A percentile compares a stretch with the other conserved stretches of the same genome.
Evolutionary conservation across 192 early-diverging fungal species (phyloP).

Genomic region (Coemansia sp.): DNA sequence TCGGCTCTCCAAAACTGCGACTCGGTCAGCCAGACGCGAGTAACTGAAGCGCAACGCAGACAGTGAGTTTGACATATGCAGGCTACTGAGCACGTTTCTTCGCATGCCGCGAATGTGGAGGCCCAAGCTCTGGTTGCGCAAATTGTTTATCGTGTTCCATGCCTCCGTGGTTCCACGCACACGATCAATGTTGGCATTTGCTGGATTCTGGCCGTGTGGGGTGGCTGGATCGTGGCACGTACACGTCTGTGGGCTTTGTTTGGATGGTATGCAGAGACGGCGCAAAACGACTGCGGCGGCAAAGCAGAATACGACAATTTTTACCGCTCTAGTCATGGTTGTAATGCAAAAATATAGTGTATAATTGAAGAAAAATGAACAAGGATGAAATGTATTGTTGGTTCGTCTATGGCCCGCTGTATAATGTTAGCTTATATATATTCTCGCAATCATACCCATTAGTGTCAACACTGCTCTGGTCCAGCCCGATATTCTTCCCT

Average conservation of each 20-base stretch:
- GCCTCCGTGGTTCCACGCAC: neutral
- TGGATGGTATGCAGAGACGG: neutral
- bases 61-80: neutral
- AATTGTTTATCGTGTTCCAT: neutral
- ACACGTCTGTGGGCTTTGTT: neutral
- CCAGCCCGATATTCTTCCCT: neutral
- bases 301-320: neutral
- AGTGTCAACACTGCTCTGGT: neutral
- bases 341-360: neutral
- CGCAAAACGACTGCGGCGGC: neutral
- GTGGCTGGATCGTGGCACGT: neutral
- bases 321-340: neutral
- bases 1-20: conserved; percentile 5
- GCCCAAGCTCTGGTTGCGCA: neutral
- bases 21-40: neutral
- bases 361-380: neutral
- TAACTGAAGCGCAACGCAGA: neutral
- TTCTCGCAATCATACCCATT: neutral
- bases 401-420: neutral
- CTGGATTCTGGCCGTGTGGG: neutral
- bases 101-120: neutral
- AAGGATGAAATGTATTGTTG: neutral
- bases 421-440: neutral
- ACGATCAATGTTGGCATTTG: neutral
- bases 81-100: neutral